phyloP scores from a whole-genome alignment of 495 filamentous ascomycete species.

The Aspergillus mulundensis region DNA sequence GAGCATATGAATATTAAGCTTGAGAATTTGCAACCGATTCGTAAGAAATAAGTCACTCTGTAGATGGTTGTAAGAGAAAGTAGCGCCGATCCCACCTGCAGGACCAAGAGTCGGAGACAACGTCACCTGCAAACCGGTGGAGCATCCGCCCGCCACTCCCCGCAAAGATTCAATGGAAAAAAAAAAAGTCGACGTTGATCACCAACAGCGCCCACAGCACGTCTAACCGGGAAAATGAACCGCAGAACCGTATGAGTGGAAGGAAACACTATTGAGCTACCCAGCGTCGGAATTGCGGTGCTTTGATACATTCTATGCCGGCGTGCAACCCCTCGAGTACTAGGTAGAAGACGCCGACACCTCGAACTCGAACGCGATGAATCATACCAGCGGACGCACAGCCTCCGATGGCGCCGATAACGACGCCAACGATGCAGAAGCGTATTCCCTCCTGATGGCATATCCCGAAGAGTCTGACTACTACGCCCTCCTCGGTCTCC shows the following conservation, averaged over 20 bases:
- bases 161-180: too few relatives aligned
- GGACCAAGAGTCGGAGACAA: too few relatives aligned
- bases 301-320: background rate
- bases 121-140: constrained; percentile 3
- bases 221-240: background rate
- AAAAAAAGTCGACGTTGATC: background rate
- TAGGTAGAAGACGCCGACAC: background rate
- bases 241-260: background rate
- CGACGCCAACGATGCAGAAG: background rate
- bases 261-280: background rate
- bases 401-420: background rate
- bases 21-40: too few relatives aligned
- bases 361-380: background rate
- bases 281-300: background rate
- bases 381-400: background rate
- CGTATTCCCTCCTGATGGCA: constrained; percentile 13
- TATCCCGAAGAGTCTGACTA: constrained; percentile 41
- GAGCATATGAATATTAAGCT: too few relatives aligned
- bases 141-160: background rate
- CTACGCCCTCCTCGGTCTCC: constrained; percentile 50
- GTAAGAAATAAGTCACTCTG: too few relatives aligned
- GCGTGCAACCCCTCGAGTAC: background rate
- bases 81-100: too few relatives aligned
- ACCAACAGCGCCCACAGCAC: background rate
- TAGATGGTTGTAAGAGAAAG: too few relatives aligned